Conservation (phyloP, 371 early-diverging fungal genomes). For the Mortierella sp. region DNA sequence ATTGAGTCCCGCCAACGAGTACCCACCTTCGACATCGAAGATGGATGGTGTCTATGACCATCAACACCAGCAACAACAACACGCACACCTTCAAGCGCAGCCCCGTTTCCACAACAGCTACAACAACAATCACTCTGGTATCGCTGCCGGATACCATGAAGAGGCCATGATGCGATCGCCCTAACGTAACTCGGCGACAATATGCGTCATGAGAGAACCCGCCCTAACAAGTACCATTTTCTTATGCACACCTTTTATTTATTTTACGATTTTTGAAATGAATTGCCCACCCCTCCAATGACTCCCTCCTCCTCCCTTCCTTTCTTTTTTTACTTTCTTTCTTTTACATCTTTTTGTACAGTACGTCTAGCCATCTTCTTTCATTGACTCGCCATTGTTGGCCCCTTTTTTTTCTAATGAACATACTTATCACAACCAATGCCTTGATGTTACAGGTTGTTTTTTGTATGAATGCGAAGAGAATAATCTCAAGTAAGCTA, state of each 20-base stretch:
- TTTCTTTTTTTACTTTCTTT: neutral
- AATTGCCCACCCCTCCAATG: neutral
- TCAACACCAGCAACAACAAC: neutral
- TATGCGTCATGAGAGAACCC: neutral
- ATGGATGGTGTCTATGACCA: constrained; percentile 30
- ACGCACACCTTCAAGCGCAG: neutral
- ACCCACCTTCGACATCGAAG: neutral
- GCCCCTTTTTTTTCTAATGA: neutral
- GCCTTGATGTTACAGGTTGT: neutral
- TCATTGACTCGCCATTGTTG: neutral
- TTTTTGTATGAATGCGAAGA: too few species aligned
- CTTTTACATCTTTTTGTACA: neutral
- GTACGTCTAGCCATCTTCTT: neutral
- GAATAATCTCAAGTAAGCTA: too few species aligned
- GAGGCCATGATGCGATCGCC: constrained; percentile 36
- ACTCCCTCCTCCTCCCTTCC: neutral
- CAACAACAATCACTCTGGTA: neutral
- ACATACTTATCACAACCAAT: neutral
- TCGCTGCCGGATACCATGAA: constrained; percentile 20
- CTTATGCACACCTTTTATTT: neutral
- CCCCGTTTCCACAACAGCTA: neutral
- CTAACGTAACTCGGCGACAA: neutral
- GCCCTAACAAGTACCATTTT: neutral
- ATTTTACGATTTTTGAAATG: neutral
- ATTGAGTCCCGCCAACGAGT: constrained; percentile 11